These are phyloP conservation scores for Camelina laxa DNA, from an alignment of 345 rosid genomes.

Conservation along the genomic window DNA sequence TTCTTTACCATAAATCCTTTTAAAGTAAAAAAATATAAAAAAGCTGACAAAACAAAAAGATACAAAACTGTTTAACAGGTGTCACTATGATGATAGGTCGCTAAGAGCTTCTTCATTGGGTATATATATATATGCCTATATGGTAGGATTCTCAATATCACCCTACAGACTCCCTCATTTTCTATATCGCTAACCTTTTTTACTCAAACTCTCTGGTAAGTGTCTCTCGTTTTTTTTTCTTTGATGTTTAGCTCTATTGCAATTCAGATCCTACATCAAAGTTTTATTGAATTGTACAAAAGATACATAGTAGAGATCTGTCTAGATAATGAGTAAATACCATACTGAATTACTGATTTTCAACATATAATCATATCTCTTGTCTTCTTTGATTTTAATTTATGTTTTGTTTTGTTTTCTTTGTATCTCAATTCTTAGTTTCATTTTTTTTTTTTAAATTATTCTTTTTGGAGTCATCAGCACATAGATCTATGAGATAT, in stretches of 20 bases:
- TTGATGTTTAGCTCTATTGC: not conserved
- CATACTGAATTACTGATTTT: conserved; percentile 1
- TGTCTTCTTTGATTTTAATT: not conserved
- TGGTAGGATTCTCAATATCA: not conserved
- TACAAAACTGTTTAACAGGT: not conserved
- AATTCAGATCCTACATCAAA: not conserved
- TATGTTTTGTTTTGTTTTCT: not conserved
- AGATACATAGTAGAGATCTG: not conserved
- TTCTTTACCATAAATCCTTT: not conserved
- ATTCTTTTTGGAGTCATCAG: not conserved
- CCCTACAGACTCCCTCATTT: not conserved
- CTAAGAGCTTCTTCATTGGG: not conserved
- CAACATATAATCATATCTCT: not conserved
- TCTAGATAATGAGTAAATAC: conserved; percentile 3
- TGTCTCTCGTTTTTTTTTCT: not conserved
- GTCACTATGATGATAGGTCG: not conserved
- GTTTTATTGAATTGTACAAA: not conserved
- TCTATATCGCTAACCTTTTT: not conserved
- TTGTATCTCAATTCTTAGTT: not conserved
- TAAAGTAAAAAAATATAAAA: not conserved
- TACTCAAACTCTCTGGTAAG: not conserved
- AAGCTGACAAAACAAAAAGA: not conserved
- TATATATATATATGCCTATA: not conserved
- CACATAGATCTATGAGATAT: too few species aligned
- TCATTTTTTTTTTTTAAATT: not conserved